Percentiles rank a stretch among this genome's conserved stretches.
These are phyloP conservation scores for Calonectria fujianensis DNA, from an alignment of 2,329 filamentous ascomycete species.

Conservation along the genomic window DNA sequence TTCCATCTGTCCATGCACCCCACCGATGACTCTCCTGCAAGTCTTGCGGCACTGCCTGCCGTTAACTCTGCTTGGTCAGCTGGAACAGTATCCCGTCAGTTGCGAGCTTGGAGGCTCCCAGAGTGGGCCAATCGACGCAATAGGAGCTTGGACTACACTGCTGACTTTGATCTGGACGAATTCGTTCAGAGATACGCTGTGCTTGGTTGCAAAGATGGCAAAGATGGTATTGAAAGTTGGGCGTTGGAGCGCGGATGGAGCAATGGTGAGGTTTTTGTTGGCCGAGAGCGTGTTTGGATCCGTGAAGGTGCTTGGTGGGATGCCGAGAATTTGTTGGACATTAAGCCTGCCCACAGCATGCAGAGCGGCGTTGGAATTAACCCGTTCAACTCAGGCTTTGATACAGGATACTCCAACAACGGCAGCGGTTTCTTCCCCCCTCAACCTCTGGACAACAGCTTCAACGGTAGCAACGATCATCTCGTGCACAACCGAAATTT, in stretches of 20 bases:
- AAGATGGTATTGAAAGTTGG: slow-evolving; percentile 96
- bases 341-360: slow-evolving; percentile 79
- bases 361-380: slow-evolving; percentile 66
- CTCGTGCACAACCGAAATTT: slow-evolving; percentile 77
- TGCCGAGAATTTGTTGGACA: slow-evolving; percentile 94
- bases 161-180: slow-evolving; percentile 96
- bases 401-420: slow-evolving; percentile 82
- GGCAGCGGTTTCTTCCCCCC: slow-evolving; percentile 82
- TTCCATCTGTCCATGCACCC: slow-evolving; percentile 95
- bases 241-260: slow-evolving; percentile 97
- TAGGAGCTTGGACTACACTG: slow-evolving; percentile 94
- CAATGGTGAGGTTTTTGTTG: slow-evolving; percentile 95
- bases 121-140: slow-evolving; percentile 98
- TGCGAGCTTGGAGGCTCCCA: slow-evolving; percentile 93
- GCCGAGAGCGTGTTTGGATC: slow-evolving; percentile 96
- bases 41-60: slow-evolving; percentile 81
- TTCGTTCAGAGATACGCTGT: slow-evolving; percentile 88
- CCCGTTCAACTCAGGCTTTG: slow-evolving; percentile 70
- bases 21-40: slow-evolving; percentile 88
- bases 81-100: slow-evolving; percentile 91
- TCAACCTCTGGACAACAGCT: slow-evolving; percentile 75
- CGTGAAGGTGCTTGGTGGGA: slow-evolving; percentile 98
- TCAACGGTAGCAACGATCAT: slow-evolving; percentile 83
- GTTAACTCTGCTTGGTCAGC: slow-evolving; percentile 94
- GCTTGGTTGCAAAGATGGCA: slow-evolving; percentile 91